Percentiles rank a stretch among this genome's conserved stretches.
Evolutionary conservation across 108 stramenopile species (phyloP).

Genomic region (Pseudonitzschia multiseries): DNA sequence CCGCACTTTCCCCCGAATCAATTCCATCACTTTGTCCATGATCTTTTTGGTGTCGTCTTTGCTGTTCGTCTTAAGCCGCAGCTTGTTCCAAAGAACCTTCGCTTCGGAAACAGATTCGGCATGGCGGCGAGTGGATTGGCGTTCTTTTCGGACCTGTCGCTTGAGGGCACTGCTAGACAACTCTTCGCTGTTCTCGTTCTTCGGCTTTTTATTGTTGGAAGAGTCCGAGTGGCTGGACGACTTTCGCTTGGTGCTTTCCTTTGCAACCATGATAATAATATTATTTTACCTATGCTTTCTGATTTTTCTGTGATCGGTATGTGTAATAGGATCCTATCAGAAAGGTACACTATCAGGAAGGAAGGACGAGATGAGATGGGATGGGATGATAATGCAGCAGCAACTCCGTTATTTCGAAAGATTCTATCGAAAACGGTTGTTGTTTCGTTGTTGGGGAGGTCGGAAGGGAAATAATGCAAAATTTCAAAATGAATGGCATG

Average conservation of each 20-base stretch:
- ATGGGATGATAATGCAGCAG: too few species aligned
- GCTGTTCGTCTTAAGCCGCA: conserved; percentile 75
- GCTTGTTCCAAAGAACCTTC: conserved; percentile 85
- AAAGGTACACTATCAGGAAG: too few species aligned
- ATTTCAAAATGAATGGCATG: not conserved
- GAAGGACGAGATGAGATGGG: too few species aligned
- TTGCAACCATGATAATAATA: conserved; percentile 2
- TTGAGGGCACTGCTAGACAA: conserved; percentile 42
- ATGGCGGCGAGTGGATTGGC: conserved; percentile 80
- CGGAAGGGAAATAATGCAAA: not conserved
- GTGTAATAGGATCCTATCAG: too few species aligned
- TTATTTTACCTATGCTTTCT: not conserved
- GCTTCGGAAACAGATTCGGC: conserved; percentile 67
- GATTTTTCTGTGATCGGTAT: too few species aligned
- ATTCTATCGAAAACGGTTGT: too few species aligned
- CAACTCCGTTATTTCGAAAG: too few species aligned
- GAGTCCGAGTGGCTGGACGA: not conserved
- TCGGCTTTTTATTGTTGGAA: conserved; percentile 12
- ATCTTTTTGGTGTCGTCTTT: conserved; percentile 58
- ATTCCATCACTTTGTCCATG: conserved; percentile 67
- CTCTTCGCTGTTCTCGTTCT: conserved; percentile 8
- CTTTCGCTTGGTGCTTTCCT: conserved; percentile 15
- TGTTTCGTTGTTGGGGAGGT: not conserved
- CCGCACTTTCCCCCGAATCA: conserved; percentile 71
- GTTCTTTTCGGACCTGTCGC: conserved; percentile 82